These are phyloP conservation scores for Cercospora sp. DNA, from an alignment of 2,329 filamentous ascomycete genomes.

Conservation along the genomic window DNA sequence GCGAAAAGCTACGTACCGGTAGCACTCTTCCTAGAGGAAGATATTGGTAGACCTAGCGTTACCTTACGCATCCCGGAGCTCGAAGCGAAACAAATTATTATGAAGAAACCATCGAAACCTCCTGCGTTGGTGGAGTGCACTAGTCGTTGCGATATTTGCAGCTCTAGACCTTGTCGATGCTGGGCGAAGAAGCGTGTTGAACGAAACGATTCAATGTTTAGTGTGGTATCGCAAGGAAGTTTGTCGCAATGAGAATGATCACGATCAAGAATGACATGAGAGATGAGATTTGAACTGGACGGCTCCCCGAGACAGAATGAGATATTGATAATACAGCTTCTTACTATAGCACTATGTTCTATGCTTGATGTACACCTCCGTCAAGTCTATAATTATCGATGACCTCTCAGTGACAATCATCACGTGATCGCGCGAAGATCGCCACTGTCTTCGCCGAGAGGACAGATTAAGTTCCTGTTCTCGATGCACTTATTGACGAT, in stretches of 20 bases:
- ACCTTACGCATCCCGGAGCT: constrained; percentile 14
- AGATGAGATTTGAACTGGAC: background rate
- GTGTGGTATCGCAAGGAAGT: background rate
- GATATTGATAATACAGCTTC: background rate
- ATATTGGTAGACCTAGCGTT: constrained; percentile 11
- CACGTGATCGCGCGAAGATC: background rate
- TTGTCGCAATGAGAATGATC: background rate
- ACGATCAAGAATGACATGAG: background rate
- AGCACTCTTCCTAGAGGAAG: background rate
- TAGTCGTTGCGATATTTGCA: constrained; percentile 2
- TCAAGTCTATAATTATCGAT: background rate
- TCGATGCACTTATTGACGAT: background rate
- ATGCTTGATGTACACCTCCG: background rate
- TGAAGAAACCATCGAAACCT: constrained; percentile 16
- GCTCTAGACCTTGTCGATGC: constrained; percentile 6
- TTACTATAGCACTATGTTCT: background rate
- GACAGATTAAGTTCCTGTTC: background rate
- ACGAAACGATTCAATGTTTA: constrained; percentile 11
- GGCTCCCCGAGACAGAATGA: background rate
- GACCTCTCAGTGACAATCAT: background rate
- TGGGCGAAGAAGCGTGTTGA: constrained; percentile 13
- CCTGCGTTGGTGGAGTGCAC: constrained; percentile 8
- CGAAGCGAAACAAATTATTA: constrained; percentile 17
- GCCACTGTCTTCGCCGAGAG: background rate
- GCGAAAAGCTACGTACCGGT: background rate